Evolutionary conservation across 768 basidiomycete species (phyloP).

Genomic region (Obba rivulosa): DNA sequence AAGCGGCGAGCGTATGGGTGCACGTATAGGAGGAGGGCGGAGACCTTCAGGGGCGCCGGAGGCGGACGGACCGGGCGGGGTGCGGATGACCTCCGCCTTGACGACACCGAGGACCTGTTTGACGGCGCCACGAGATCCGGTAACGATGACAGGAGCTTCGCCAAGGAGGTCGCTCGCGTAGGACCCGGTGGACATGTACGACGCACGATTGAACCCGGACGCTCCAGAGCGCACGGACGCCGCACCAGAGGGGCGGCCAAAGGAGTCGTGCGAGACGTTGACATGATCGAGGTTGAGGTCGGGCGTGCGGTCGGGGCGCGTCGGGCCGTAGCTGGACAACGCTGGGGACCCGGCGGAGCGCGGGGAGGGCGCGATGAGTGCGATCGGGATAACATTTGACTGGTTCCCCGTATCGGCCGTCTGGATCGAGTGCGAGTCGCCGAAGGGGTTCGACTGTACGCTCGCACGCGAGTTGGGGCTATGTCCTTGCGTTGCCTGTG

Average conservation of each 20-base stretch:
- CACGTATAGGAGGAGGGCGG: slow-evolving; percentile 37
- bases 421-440: slow-evolving; percentile 74
- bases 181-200: slow-evolving; percentile 71
- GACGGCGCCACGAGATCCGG: slow-evolving; percentile 56
- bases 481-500: slow-evolving; percentile 18
- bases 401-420: slow-evolving; percentile 69
- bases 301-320: slow-evolving; percentile 43
- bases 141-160: slow-evolving; percentile 80
- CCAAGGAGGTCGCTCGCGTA: slow-evolving; percentile 75
- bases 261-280: slow-evolving; percentile 49
- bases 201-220: slow-evolving; percentile 47
- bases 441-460: slow-evolving; percentile 61
- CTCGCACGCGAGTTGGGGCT: slow-evolving; percentile 25
- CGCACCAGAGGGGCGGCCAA: slow-evolving; percentile 32
- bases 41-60: slow-evolving; percentile 25
- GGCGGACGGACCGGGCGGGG: slow-evolving; percentile 33
- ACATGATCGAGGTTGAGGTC: slow-evolving; percentile 61
- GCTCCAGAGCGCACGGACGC: slow-evolving; percentile 51
- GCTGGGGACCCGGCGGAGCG: slow-evolving; percentile 10
- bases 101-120: slow-evolving; percentile 65
- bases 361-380: slow-evolving; percentile 35
- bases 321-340: slow-evolving; percentile 23
- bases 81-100: slow-evolving; percentile 73
- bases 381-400: slow-evolving; percentile 86
- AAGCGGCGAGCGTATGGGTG: slow-evolving; percentile 39